Evolutionary conservation across 768 basidiomycete species (phyloP).

Genomic region (Pleurotus giganteus): DNA sequence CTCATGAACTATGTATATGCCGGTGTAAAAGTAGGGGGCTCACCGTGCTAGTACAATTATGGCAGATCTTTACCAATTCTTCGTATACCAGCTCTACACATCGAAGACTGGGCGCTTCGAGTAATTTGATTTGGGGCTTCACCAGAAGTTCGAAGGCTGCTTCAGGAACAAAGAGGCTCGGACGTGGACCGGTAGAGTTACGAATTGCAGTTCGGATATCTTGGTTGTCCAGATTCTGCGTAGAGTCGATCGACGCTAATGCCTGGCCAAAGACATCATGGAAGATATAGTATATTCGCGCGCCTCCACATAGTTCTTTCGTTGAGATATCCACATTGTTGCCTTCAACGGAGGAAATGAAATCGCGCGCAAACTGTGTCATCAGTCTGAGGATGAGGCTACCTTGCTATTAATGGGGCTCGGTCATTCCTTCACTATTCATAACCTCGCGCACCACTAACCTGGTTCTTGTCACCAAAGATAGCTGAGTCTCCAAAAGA

Average conservation of each 20-base stretch:
- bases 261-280: slow-evolving; percentile 97
- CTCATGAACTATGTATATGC: neutral
- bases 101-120: slow-evolving; percentile 91
- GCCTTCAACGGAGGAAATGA: slow-evolving; percentile 95
- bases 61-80: slow-evolving; percentile 98
- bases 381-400: slow-evolving; percentile 90
- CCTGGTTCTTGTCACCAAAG: slow-evolving; percentile 89
- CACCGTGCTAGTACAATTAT: slow-evolving; percentile 92
- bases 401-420: slow-evolving; percentile 67
- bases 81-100: slow-evolving; percentile 99
- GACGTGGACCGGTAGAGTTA: slow-evolving; percentile 95
- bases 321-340: slow-evolving; percentile 96
- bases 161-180: slow-evolving; percentile 96
- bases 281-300: slow-evolving; percentile 99
- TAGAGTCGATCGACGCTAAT: slow-evolving; percentile 85
- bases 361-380: slow-evolving; percentile 98
- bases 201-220: slow-evolving; percentile 98
- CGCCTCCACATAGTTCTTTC: slow-evolving; percentile 97
- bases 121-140: slow-evolving; percentile 95
- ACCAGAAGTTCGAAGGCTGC: slow-evolving; percentile 95
- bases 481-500: slow-evolving; percentile 93
- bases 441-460: no score
- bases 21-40: slow-evolving; percentile 21
- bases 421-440: no score
- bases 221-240: slow-evolving; percentile 85